phyloP scores from a whole-genome alignment of 768 basidiomycete genomes.

The Podaxis pistillaris region DNA sequence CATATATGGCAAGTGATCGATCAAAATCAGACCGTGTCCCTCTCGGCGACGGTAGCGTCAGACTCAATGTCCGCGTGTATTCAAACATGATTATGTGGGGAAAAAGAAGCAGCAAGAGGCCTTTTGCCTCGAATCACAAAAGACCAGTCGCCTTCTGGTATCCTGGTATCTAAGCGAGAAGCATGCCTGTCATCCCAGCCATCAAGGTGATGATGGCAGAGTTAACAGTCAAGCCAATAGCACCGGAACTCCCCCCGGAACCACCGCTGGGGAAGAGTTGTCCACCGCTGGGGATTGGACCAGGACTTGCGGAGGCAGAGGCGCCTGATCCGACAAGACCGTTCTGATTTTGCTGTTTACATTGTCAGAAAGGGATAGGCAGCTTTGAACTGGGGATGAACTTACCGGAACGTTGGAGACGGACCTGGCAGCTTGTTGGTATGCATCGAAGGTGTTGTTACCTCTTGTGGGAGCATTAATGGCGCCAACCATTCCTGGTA shows the following conservation, averaged over 20 bases:
- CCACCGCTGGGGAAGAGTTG: constrained; percentile 22
- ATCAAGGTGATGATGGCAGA: constrained; percentile 1
- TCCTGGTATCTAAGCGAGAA: constrained; percentile 11
- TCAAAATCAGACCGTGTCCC: no score
- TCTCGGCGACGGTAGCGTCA: no score
- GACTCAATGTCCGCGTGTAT: not conserved
- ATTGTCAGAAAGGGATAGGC: not conserved
- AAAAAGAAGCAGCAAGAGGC: not conserved
- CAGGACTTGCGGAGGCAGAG: constrained; percentile 42
- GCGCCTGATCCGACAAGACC: constrained; percentile 46
- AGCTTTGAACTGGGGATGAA: constrained; percentile 3
- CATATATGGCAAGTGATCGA: no score
- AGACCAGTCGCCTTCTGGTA: not conserved
- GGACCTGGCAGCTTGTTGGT: constrained; percentile 30
- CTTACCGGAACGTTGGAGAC: constrained; percentile 33
- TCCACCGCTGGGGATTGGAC: constrained; percentile 36
- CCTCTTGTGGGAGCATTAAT: constrained; percentile 52
- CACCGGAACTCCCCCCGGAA: constrained; percentile 3
- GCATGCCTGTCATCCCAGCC: constrained; percentile 2
- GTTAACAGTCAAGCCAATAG: not conserved
- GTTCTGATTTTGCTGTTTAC: constrained; percentile 37
- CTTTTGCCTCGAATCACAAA: not conserved
- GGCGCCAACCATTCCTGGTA: constrained; percentile 45
- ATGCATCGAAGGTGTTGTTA: constrained; percentile 40
- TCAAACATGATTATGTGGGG: not conserved